Evolutionary conservation across 1,284 basidiomycete species (phyloP).

Genomic region (Xanthoconium separans): DNA sequence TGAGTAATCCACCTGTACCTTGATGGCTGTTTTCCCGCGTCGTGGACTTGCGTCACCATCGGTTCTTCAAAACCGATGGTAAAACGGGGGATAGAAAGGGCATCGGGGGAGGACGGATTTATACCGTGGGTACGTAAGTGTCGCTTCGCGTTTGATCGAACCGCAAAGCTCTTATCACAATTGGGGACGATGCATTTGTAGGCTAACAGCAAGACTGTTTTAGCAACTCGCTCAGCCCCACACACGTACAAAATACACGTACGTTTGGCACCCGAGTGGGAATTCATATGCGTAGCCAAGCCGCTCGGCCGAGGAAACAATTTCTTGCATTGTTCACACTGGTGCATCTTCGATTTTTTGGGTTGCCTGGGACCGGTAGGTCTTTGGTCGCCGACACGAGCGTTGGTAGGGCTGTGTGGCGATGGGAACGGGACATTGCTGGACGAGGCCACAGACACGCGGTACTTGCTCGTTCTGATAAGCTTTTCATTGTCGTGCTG

Average conservation of each 20-base stretch:
- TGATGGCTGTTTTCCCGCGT: conserved; percentile 38
- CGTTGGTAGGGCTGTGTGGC: conserved; percentile 6
- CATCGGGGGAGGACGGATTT: conserved; percentile 25
- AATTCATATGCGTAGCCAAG: conserved; percentile 65
- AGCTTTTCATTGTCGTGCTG: conserved; percentile 17
- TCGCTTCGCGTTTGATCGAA: conserved; percentile 61
- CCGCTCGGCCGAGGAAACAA: conserved; percentile 63
- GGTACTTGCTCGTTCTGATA: conserved; percentile 12
- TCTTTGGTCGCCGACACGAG: conserved; percentile 10
- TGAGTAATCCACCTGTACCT: conserved; percentile 45
- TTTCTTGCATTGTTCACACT: conserved; percentile 54
- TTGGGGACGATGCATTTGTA: conserved; percentile 47
- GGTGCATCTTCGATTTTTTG: conserved; percentile 53
- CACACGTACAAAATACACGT: conserved; percentile 21
- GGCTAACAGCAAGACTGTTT: conserved; percentile 35
- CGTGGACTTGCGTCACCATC: conserved; percentile 42
- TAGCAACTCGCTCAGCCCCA: conserved; percentile 3
- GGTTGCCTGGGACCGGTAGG: conserved; percentile 10
- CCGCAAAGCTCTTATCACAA: conserved; percentile 56
- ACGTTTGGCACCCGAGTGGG: conserved; percentile 65
- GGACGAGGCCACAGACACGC: conserved; percentile 11
- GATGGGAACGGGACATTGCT: conserved; percentile 5
- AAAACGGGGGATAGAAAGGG: conserved; percentile 33
- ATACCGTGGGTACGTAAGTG: conserved; percentile 57
- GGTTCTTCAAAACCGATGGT: conserved; percentile 47